Percentiles rank a stretch among this genome's conserved stretches.
Evolutionary conservation across 768 basidiomycete species (phyloP).

Genomic region (Sistotremastrum niveocremeum): DNA sequence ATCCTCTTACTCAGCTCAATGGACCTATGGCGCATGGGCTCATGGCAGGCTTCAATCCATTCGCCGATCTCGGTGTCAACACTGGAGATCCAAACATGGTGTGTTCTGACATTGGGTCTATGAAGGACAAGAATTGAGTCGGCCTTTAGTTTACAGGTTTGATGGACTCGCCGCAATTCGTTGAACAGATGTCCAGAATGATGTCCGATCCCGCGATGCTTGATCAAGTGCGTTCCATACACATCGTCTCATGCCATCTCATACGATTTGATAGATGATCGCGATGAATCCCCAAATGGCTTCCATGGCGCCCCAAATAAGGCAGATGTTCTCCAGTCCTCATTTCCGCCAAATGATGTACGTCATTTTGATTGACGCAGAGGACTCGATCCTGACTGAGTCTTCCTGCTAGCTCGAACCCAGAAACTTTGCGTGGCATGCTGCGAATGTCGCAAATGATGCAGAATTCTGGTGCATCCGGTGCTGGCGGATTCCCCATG

Average conservation of each 20-base stretch:
- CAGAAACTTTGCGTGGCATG: constrained; percentile 61
- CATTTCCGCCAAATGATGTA: constrained; percentile 67
- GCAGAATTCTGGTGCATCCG: constrained; percentile 24
- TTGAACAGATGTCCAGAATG: constrained; percentile 76
- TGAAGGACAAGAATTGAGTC: not conserved
- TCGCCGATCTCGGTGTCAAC: constrained; percentile 83
- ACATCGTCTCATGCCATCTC: not conserved
- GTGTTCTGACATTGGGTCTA: constrained; percentile 11
- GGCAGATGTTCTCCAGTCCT: constrained; percentile 65
- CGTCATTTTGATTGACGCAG: constrained; percentile 11
- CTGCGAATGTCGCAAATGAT: constrained; percentile 56
- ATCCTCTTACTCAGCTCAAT: constrained; percentile 77
- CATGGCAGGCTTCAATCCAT: constrained; percentile 84
- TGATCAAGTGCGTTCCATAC: constrained; percentile 34
- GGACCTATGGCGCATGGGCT: constrained; percentile 63
- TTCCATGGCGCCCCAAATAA: constrained; percentile 66
- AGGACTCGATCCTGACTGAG: not conserved
- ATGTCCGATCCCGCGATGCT: constrained; percentile 84
- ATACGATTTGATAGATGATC: constrained; percentile 31
- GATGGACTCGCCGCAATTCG: constrained; percentile 74
- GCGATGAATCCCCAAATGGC: constrained; percentile 66
- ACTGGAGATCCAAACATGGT: constrained; percentile 92
- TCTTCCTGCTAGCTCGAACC: constrained; percentile 43
- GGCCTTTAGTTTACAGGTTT: not conserved
- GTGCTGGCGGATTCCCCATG: constrained; percentile 31